Evolutionary conservation across 1,284 basidiomycete genomes (phyloP).

Genomic region (Sphaerobolus stellatus): DNA sequence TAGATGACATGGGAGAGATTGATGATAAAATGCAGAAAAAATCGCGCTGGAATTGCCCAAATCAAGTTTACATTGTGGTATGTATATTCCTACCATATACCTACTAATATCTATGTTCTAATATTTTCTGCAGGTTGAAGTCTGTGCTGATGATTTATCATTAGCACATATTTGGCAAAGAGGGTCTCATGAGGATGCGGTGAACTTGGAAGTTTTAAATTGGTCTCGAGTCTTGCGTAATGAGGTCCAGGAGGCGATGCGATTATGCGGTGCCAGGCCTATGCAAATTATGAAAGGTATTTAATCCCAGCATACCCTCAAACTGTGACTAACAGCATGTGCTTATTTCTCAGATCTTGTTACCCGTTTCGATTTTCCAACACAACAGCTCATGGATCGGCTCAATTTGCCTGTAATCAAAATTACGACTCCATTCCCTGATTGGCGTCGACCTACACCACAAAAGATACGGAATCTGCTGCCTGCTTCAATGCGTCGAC

Average conservation of each 20-base stretch:
- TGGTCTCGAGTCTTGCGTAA: not conserved
- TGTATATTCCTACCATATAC: not conserved
- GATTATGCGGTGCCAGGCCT: not conserved
- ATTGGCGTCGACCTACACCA: not conserved
- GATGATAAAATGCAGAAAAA: not conserved
- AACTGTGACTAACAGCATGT: not conserved
- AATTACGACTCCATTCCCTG: not conserved
- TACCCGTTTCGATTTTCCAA: not conserved
- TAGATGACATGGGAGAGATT: not conserved
- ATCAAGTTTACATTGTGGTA: not conserved
- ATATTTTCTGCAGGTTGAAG: not conserved
- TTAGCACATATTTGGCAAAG: not conserved
- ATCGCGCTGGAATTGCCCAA: not conserved
- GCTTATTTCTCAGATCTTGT: not conserved
- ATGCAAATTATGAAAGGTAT: not conserved
- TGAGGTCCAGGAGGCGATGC: not conserved
- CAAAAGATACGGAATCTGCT: not conserved
- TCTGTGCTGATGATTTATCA: not conserved
- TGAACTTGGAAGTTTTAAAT: not conserved
- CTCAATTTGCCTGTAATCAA: not conserved
- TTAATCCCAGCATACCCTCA: not conserved
- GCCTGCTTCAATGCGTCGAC: not conserved
- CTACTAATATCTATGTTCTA: not conserved
- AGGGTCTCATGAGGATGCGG: not conserved
- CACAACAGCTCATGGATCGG: not conserved